These are phyloP conservation scores for Blastobotrys persicus DNA, from an alignment of 1,139 yeast genomes.

Conservation along the genomic window DNA sequence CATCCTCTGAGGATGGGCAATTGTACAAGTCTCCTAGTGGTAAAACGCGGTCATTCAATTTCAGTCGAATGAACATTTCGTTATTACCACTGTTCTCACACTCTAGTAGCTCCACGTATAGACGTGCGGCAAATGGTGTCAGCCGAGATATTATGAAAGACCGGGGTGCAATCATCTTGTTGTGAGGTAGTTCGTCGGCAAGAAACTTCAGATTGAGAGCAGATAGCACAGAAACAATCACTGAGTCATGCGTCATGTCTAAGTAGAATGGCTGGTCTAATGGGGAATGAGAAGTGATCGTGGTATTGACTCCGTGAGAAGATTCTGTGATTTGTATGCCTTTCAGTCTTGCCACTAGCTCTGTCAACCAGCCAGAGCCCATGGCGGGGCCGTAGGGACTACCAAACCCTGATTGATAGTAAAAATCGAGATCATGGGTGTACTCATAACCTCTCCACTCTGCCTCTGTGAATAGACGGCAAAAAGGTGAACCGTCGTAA, in stretches of 20 bases:
- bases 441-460: slow-evolving; percentile 52
- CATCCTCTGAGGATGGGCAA: slow-evolving; percentile 38
- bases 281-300: slow-evolving; percentile 40
- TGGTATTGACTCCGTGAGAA: slow-evolving; percentile 39
- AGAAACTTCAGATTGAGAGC: slow-evolving; percentile 42
- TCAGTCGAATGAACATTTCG: slow-evolving; percentile 35
- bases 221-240: slow-evolving; percentile 40
- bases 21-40: slow-evolving; percentile 39
- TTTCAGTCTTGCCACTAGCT: slow-evolving; percentile 40
- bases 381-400: slow-evolving; percentile 41
- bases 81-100: slow-evolving; percentile 31
- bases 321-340: slow-evolving; percentile 28
- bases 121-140: slow-evolving; percentile 45
- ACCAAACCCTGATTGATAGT: slow-evolving; percentile 42
- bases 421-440: slow-evolving; percentile 44
- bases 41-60: slow-evolving; percentile 42
- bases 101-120: slow-evolving; percentile 41
- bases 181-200: slow-evolving; percentile 37
- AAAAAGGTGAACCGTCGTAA: slow-evolving; percentile 47
- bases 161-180: slow-evolving; percentile 40
- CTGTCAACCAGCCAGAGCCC: slow-evolving; percentile 45
- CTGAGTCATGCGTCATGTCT: slow-evolving; percentile 46
- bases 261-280: slow-evolving; percentile 43
- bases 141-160: slow-evolving; percentile 42
- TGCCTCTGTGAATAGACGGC: slow-evolving; percentile 48